These are phyloP conservation scores for Lenwebbia sp. DNA, from an alignment of 345 rosid species.

Conservation along the genomic window DNA sequence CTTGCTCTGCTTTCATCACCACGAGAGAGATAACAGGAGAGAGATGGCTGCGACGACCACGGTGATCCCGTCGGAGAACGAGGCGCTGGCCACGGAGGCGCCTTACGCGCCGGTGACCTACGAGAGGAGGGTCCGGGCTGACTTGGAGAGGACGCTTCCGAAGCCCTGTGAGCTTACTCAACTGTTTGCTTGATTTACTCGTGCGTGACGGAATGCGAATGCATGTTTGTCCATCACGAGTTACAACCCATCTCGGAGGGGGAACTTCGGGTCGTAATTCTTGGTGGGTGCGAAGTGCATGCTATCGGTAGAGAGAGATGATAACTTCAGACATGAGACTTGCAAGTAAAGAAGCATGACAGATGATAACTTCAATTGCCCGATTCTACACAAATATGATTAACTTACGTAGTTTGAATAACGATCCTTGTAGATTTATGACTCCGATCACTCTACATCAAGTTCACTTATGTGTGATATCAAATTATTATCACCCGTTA, in stretches of 20 bases:
- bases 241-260: not conserved
- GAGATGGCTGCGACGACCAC: not conserved
- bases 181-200: not conserved
- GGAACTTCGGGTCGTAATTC: not conserved
- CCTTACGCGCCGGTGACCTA: constrained; percentile 64
- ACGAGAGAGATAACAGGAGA: not conserved
- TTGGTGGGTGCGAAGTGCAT: not conserved
- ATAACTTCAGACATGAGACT: not conserved
- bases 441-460: not conserved
- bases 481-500: not conserved
- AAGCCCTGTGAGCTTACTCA: constrained; percentile 51
- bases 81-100: constrained; percentile 53
- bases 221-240: not conserved
- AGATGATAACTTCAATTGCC: not conserved
- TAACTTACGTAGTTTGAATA: not conserved
- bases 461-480: not conserved
- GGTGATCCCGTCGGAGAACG: not conserved
- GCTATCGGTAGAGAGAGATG: not conserved
- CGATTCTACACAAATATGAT: not conserved
- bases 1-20: not conserved
- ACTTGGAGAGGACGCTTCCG: constrained; percentile 53
- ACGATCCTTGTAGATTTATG: not conserved
- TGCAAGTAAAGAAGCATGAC: not conserved
- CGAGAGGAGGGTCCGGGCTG: constrained; percentile 42
- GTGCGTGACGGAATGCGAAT: not conserved